Base-by-base conservation (phyloP, 176 grass and related monocot genomes). In the Sorghum bicolor region DNA sequence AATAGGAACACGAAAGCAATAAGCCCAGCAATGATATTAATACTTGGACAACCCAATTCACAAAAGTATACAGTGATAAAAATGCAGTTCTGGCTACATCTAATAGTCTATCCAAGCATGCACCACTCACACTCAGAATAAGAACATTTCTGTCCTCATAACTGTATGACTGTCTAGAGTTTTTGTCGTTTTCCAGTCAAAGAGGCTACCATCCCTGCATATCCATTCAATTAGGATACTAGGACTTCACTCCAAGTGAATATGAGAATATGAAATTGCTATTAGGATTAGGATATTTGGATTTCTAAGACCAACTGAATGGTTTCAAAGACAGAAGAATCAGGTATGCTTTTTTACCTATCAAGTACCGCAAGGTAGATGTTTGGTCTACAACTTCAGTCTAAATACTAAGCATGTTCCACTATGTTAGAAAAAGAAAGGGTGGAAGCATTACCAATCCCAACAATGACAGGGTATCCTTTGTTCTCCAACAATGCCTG, bases 401-500 rank as follows among this genome's bases (percentile, higher is more conserved):
- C 3, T 22, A 82, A 77, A 81, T 64, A 39, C 36, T 26, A 76
- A 73, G 70, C 69, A 63, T 28, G 52, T 26, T 41, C 55, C 1
- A 66, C 20, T 66, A 32, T 82, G 16, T 36, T 14, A 19, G 36
- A 15, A 76, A 67, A 37, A 7, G 14, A 32, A 80, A 78, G 72
- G 15, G 50, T 50, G 64, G 64, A 84, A 32, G 38, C 4, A 81
- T 89, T 92, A 92, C 96, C 96, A 85, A 98, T 98, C 77, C 96
- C 93, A 83, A 98, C 96, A 88, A 98, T 95, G 80, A 98, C 89
- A 47, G 96, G 96, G 83, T 93, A 98, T 24, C 93, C 96, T 90
- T 95, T 98, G 87, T 91, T 98, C 93, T 93, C 96, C 88, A 98
- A 88, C 73, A 98, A 91, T 80, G 96, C 93, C 96, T 98, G 87